Evolutionary conservation across 148 eudicot genomes (phyloP).

Genomic region (Persicaria tinctoria): DNA sequence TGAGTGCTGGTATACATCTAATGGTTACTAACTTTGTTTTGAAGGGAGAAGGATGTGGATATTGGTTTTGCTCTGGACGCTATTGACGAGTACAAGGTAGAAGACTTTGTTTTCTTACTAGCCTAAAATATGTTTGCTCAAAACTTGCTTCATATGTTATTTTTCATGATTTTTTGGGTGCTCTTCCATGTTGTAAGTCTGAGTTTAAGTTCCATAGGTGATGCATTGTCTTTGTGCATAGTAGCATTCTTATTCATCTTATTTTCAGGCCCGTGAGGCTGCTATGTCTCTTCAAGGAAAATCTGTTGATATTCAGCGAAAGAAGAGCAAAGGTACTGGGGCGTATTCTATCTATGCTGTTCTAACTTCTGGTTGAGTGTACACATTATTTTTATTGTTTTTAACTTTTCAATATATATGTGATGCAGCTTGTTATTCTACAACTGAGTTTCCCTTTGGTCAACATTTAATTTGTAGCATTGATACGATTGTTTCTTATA

Average conservation of each 20-base stretch:
- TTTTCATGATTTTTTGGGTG: neutral
- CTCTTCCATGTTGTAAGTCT: neutral
- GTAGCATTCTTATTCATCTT: neutral
- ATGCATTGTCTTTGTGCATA: neutral
- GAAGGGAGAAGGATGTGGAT: constrained; percentile 87
- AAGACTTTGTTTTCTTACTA: neutral
- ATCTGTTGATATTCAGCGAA: constrained; percentile 86
- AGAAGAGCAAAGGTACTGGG: constrained; percentile 66
- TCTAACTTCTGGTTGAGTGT: neutral
- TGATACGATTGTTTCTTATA: neutral
- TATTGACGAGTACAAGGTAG: constrained; percentile 83
- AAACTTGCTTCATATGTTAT: constrained; percentile 2
- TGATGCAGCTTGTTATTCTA: neutral
- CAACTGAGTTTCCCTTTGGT: neutral
- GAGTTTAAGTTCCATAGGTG: neutral
- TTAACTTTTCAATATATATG: neutral
- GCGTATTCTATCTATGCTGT: neutral
- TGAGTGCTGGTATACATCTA: neutral
- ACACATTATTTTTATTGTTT: neutral
- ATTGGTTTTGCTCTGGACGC: constrained; percentile 85
- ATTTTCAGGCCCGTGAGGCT: constrained; percentile 74
- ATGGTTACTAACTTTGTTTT: constrained; percentile 12
- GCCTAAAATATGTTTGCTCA: constrained; percentile 7
- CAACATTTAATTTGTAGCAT: neutral
- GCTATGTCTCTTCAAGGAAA: constrained; percentile 63